Evolutionary conservation across 2,329 filamentous ascomycete species (phyloP).

Genomic region (Fusarium devonianum): DNA sequence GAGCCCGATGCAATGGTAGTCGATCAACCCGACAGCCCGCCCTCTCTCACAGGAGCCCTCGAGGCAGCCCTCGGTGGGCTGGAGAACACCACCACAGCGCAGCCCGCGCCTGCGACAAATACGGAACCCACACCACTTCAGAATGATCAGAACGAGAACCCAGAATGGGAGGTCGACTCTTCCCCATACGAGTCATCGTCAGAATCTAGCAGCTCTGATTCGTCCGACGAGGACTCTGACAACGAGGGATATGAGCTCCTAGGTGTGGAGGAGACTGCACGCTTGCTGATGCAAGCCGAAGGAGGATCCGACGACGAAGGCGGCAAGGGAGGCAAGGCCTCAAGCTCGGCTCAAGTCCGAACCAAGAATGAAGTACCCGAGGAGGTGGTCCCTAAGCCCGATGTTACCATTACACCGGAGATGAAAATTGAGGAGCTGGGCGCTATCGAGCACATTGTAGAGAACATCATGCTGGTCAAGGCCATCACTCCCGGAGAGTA

Average conservation of each 20-base stretch:
- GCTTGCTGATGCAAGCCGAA: slow-evolving; percentile 84
- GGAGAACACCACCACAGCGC: slow-evolving; percentile 26
- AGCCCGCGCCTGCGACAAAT: slow-evolving; percentile 17
- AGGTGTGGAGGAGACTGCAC: slow-evolving; percentile 81
- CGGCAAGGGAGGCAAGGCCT: slow-evolving; percentile 53
- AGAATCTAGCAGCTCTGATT: slow-evolving; percentile 64
- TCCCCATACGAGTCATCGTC: slow-evolving; percentile 76
- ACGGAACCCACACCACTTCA: slow-evolving; percentile 39
- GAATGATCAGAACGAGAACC: slow-evolving; percentile 54
- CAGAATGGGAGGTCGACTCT: slow-evolving; percentile 87
- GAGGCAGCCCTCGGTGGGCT: slow-evolving; percentile 55
- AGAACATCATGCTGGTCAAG: slow-evolving; percentile 79
- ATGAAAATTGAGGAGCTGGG: slow-evolving; percentile 82
- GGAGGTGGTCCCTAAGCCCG: slow-evolving; percentile 73
- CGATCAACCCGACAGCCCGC: slow-evolving; percentile 47
- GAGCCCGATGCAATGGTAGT: slow-evolving; percentile 48
- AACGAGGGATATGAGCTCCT: slow-evolving; percentile 75
- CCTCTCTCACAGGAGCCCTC: slow-evolving; percentile 52
- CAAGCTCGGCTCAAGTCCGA: slow-evolving; percentile 61
- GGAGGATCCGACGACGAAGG: slow-evolving; percentile 81
- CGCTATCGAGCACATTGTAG: slow-evolving; percentile 76
- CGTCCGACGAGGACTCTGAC: slow-evolving; percentile 65
- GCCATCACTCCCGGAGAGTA: slow-evolving; percentile 82
- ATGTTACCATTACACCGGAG: slow-evolving; percentile 77
- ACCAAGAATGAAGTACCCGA: slow-evolving; percentile 83